Base-by-base conservation (phyloP, 495 filamentous ascomycete genomes). In the Bathelium albidoporum region DNA sequence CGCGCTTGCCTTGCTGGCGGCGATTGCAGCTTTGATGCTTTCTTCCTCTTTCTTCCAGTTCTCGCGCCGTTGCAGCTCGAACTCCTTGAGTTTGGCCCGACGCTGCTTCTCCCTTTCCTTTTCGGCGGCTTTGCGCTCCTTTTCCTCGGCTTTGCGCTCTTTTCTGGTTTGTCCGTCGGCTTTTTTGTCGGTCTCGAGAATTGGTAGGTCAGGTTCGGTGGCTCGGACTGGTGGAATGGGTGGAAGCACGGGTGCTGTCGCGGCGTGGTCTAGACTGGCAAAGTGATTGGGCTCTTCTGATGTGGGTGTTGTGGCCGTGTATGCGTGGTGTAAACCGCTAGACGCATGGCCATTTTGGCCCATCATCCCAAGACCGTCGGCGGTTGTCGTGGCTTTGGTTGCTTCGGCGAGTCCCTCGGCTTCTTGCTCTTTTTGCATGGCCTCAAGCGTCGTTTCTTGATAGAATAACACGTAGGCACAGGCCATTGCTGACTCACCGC, bases 391-490 rank as follows among this genome's bases (percentile, higher is more conserved):
- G 62, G 80, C 81, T 39, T 81, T 69, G 60, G 83, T 80, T 49
- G 85, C 82, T 61, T 87, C 78, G 29, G 88, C 84, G 55, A 85
- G 74, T 28, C 87, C 87, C 72, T 96, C 92, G 28, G 86, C 86
- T 58, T 87, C 85, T 65, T 96, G 90, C 73, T 96, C 87, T 66
- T 80, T 87, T 66, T 87, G 81, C 55, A 97, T 85, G 59, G 89
- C 91, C 73, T 97, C 94, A 22, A 91, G 78, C 1, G 91, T 96
- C 1, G 92, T 96, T 73, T 98, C 93, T 71, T 97, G 94, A 71
- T 98, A 98, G 75, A 98, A 97, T 1, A 98, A 78, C 22, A 98
- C 92, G 70, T 98, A 98, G 24, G 94, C 94, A 74, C 91, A 97
- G 22, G 94, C 95, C 72, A 91, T 81, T 1, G 90, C 90, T 0